Base-by-base conservation (phyloP, 2,329 filamentous ascomycete species). In the Cladosporium sp. region DNA sequence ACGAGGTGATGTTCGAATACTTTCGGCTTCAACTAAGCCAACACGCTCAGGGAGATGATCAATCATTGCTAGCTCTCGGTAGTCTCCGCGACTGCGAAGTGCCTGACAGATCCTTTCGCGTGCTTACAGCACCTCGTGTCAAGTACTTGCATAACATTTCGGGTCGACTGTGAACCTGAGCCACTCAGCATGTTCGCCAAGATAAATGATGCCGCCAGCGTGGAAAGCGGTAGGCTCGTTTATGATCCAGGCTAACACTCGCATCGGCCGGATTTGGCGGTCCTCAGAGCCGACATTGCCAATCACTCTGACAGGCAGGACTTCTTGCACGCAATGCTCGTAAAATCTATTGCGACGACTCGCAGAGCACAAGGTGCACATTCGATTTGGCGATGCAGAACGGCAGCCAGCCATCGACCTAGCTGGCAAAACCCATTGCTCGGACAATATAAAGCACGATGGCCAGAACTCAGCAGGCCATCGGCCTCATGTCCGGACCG, bases 401-500 rank as follows among this genome's bases (percentile, higher is more conserved):
- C 7, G 2, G 25, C 13, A 5, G 10, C 12, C 20, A 45, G 12
- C 10, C 4, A 19, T 34, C 13, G 15, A 4, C 22, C 28, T n/a
- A 32, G 5, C 10, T 20, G 13, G n/a, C 12, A 19, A 19, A 25
- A 19, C 4, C 12, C 45, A 32, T 8, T 19, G 17, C 36, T 13
- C 45, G 45, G 45, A 48, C 45, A 34, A 32, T 35, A 32, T 17
- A 48, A 48, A 48, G n/a, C 6, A 25, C 45, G 45, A 35, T 34
- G 17, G 17, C n/a, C 19, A 8, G 45, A 12, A 28, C 28, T 20
- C 28, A 17, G 7, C 19, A 35, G 17, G 45, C 45, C 45, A 35
- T 35, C 45, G 45, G 45, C 28, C 45, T 48, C 45, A 48, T 25
- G 19, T 25, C 45, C 45, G 45, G 45, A 35, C 45, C 45, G 45